Evolutionary conservation across 192 early-diverging fungal genomes (phyloP), one percentile per base, ranked within the genome.

Genomic region (Podila clonocystis): DNA sequence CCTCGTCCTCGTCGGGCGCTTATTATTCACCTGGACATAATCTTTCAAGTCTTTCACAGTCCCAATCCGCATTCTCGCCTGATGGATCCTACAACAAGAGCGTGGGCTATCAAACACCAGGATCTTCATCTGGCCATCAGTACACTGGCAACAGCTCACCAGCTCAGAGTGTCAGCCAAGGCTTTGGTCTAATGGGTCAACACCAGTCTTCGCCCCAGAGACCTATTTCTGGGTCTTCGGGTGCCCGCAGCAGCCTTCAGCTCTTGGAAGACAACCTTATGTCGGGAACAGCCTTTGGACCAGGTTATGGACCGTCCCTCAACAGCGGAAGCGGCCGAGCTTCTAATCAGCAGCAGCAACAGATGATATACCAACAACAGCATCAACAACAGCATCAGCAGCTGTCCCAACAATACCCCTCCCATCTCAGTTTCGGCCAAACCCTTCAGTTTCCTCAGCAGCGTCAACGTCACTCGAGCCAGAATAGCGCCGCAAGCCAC

Each of bases 401-500:
- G 41, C 50, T 70, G 13, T 50, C 67, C 24, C 75, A 67, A 26
- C 22, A 61, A 45, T 80, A 69, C 60, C 59, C 77, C 8, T 41
- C 70, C 36, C 77, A 80, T 36, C 60, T 72, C 30, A 59, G 58
- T 6, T 55, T 69, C 26, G 65, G 63, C 24, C 70, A 62, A 5
- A 33, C 68, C 9, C 19, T 50, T 30, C n/a, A 36, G 8, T 80
- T 72, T 50, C 77, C 77, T 29, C 70, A 73, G 19, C 77, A 80
- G 20, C 77, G 77, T 61, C 77, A 80, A 36, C 70, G 77, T 28
- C 77, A 80, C 30, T 80, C 77, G 22, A 80, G 77, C 36, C 77
- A 80, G 58, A 80, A 80, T 36, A 80, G 77, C 45, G 70, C 77
- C 4, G 77, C 77, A 17, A 80, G 77, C 28, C 77, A 80, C 31